Evolutionary conservation across 2,329 filamentous ascomycete genomes (phyloP).

Genomic region (Rutstroemia sp.): DNA sequence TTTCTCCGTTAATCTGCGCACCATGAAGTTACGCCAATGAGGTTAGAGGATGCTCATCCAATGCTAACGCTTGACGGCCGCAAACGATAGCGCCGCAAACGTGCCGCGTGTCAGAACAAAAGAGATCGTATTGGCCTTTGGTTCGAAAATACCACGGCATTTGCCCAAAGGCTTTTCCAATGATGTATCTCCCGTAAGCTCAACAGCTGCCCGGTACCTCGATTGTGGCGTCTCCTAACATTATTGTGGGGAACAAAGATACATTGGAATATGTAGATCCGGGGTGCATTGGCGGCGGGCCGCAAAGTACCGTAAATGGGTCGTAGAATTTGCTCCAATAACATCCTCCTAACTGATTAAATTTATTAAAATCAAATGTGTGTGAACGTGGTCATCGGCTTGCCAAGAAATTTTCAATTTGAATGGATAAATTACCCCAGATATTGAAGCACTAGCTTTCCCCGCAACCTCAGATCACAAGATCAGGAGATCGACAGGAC

Average conservation of each 20-base stretch:
- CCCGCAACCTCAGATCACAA: background rate
- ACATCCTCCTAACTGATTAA: background rate
- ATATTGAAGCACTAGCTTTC: background rate
- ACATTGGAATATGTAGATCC: background rate
- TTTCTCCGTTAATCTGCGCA: background rate
- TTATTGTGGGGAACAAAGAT: background rate
- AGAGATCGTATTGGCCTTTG: no score
- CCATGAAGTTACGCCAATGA: no score
- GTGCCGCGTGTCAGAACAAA: no score
- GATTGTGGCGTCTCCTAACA: no score
- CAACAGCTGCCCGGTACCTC: no score
- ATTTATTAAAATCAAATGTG: background rate
- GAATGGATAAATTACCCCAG: constrained; percentile 2
- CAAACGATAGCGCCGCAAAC: no score
- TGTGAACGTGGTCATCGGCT: background rate
- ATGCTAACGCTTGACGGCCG: no score
- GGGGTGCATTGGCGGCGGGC: background rate
- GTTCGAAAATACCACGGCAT: no score
- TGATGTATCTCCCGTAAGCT: no score
- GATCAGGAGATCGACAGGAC: background rate
- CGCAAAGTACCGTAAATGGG: background rate
- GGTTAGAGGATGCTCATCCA: no score
- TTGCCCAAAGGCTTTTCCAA: no score
- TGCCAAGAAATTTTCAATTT: background rate
- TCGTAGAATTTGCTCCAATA: background rate